Percentiles rank a stretch among this genome's conserved stretches.
phyloP scores from a whole-genome alignment of 768 basidiomycete species.

The Lyophyllum shimeji region DNA sequence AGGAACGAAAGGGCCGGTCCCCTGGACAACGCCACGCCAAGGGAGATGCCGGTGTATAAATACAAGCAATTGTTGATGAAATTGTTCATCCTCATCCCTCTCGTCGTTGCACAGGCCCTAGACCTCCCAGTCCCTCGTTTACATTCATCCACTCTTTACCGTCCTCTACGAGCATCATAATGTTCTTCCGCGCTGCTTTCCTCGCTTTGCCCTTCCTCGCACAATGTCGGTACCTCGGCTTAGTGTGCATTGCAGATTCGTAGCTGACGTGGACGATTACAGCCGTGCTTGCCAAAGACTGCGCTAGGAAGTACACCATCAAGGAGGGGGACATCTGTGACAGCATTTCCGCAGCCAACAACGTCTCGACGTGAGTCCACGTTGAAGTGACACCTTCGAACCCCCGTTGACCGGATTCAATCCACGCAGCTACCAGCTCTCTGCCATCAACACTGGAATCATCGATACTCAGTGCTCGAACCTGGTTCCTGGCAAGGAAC shows the following conservation, averaged over 20 bases:
- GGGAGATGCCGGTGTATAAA: constrained; percentile 22
- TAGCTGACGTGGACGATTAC: constrained; percentile 1
- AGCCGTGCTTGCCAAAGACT: constrained; percentile 38
- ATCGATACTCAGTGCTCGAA: constrained; percentile 61
- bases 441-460: constrained; percentile 50
- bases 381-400: not conserved
- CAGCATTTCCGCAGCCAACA: constrained; percentile 57
- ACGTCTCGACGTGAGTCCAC: constrained; percentile 58
- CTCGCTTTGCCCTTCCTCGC: constrained; percentile 47
- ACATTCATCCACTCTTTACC: constrained; percentile 20
- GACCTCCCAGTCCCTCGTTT: constrained; percentile 21
- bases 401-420: constrained; percentile 2
- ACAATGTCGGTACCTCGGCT: constrained; percentile 32
- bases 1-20: constrained; percentile 1
- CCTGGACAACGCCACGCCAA: constrained; percentile 12
- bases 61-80: not conserved
- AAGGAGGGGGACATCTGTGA: constrained; percentile 63
- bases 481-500: constrained; percentile 42
- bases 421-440: constrained; percentile 66
- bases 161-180: constrained; percentile 7
- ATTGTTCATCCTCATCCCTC: constrained; percentile 5
- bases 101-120: constrained; percentile 5
- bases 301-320: constrained; percentile 64
- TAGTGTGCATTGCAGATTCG: not conserved
- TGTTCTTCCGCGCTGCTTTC: constrained; percentile 37